These are phyloP conservation scores for Euphorbia schlechtendalii DNA, from an alignment of 441 rosid genomes.

Conservation along the genomic window DNA sequence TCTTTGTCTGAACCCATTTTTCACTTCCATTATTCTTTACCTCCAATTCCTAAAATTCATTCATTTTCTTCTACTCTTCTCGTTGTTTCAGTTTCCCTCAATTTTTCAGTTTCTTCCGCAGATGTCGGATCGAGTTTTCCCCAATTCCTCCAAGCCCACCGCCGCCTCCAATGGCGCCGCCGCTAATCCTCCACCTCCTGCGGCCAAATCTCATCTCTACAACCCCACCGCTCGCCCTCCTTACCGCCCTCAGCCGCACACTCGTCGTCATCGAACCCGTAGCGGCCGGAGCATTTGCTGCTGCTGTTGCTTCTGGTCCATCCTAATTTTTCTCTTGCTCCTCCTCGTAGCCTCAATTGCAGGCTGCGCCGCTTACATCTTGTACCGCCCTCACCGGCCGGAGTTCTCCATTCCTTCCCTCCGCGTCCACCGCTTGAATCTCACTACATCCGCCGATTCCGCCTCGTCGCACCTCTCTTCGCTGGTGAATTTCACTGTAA, in stretches of 20 bases:
- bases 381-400: slow-evolving; percentile 88
- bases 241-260: slow-evolving; percentile 69
- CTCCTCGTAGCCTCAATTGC: slow-evolving; percentile 44
- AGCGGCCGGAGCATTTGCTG: slow-evolving; percentile 61
- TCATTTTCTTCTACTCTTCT: slow-evolving; percentile 4
- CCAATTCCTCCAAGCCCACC: slow-evolving; percentile 43
- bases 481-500: slow-evolving; percentile 50
- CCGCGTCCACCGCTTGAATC: slow-evolving; percentile 55
- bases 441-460: slow-evolving; percentile 60
- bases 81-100: neutral
- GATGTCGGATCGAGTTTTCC: slow-evolving; percentile 62
- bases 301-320: slow-evolving; percentile 64
- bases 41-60: slow-evolving; percentile 16
- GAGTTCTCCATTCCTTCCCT: slow-evolving; percentile 59
- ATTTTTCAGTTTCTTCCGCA: neutral
- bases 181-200: slow-evolving; percentile 25
- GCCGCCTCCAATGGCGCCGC: slow-evolving; percentile 22
- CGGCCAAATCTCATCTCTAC: slow-evolving; percentile 44
- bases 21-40: neutral
- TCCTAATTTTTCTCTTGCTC: slow-evolving; percentile 39
- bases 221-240: slow-evolving; percentile 44
- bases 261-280: slow-evolving; percentile 44
- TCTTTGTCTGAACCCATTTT: slow-evolving; percentile 17
- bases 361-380: slow-evolving; percentile 46
- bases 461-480: slow-evolving; percentile 40